Evolutionary conservation across 345 rosid genomes (phyloP), one percentile per base, ranked within the genome.

Genomic region (Conringia planisiliqua): DNA sequence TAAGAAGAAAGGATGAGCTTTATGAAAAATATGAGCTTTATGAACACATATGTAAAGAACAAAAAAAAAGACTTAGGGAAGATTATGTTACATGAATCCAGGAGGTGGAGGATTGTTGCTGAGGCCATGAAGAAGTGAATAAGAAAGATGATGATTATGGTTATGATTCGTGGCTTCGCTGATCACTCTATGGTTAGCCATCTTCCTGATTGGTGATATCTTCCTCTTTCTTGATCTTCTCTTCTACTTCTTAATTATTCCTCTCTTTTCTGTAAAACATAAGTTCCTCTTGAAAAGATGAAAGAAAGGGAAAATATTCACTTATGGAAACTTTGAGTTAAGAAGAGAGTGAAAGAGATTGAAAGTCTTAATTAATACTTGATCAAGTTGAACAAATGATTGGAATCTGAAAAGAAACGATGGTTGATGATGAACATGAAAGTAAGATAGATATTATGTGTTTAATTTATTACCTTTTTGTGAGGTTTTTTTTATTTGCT

Each of bases 151-250:
- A 68, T 76, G 92, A 74, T 81, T 93, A 60, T 76, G 81, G 47
- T 88, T 82, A 59, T 91, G 96, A 24, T 51, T 59, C 38, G 87
- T 87, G 20, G 87, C 89, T 82, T 86, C 93, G 57, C 90, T 97
- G 67, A 87, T 66, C 3, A 62, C 66, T 68, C 90, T 79, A 72
- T 89, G 92, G 57, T 84, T 90, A 50, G 93, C 96, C 98, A 91
- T 91, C 63, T 57, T 16, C 40, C 11, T 78, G 32, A 51, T 61
- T 36, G 51, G 14, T 14, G 11, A 60, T 27, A 60, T 14, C 55
- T 75, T 61, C 64, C 55, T 76, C 47, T 51, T 24, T 76, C 71
- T 62, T 70, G 75, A 36, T 58, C 67, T 65, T 29, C 43, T 82
- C 81, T 78, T 83, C 78, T 78, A 57, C 65, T 76, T 29, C 59